phyloP scores from a whole-genome alignment of 805 yeast genomes.

The Candida lessepsii region DNA sequence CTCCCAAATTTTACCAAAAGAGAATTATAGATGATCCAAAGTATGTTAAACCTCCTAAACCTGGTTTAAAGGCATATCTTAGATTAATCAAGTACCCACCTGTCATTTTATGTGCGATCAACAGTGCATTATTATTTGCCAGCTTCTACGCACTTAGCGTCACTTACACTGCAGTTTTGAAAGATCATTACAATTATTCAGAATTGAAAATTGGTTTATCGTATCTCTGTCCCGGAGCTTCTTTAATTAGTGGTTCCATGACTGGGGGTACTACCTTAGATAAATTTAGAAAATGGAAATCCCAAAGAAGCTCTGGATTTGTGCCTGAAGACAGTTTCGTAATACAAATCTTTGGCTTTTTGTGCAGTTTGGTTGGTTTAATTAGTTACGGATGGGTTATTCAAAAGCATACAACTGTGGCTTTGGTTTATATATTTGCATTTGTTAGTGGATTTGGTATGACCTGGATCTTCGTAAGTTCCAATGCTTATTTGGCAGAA shows the following conservation, averaged over 20 bases:
- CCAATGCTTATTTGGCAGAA: conserved; percentile 54
- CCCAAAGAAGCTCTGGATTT: conserved; percentile 24
- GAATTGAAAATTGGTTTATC: conserved; percentile 41
- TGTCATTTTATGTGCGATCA: conserved; percentile 44
- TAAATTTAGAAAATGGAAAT: conserved; percentile 9
- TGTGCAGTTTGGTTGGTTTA: conserved; percentile 43
- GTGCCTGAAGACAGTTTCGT: conserved; percentile 49
- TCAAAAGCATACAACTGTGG: conserved; percentile 27
- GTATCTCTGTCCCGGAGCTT: conserved; percentile 53
- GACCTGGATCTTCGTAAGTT: conserved; percentile 54
- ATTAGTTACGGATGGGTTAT: conserved; percentile 55
- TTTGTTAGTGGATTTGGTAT: conserved; percentile 52
- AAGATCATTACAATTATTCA: conserved; percentile 35
- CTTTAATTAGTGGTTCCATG: conserved; percentile 49
- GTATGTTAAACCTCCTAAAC: conserved; percentile 48
- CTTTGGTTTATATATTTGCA: conserved; percentile 16
- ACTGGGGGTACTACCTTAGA: conserved; percentile 51
- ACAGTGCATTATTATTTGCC: conserved; percentile 52
- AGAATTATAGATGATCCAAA: conserved; percentile 21
- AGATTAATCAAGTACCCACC: conserved; percentile 41
- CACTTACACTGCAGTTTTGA: conserved; percentile 43
- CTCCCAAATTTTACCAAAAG: conserved; percentile 26
- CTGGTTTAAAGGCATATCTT: conserved; percentile 37
- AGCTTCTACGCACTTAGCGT: conserved; percentile 54
- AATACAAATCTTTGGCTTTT: conserved; percentile 44